Conservation (phyloP, 352 stramenopile species). For the Globisporangium sylvaticum region DNA sequence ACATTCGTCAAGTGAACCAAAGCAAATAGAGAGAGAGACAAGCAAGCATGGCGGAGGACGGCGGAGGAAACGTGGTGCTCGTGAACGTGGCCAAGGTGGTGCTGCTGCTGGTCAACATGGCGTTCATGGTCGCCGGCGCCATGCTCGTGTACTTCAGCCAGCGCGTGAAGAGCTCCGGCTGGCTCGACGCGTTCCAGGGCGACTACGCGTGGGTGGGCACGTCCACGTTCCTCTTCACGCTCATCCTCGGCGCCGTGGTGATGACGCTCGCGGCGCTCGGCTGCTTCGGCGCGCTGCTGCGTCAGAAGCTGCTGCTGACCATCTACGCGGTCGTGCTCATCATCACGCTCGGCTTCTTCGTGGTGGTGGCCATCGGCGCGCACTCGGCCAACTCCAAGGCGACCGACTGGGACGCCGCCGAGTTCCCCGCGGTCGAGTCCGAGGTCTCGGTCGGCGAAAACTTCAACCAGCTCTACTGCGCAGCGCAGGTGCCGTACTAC, state of each 20-base stretch:
- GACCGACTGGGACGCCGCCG: slow-evolving; percentile 30
- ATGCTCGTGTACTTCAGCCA: slow-evolving; percentile 84
- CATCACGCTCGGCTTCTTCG: slow-evolving; percentile 55
- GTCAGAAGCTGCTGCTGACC: slow-evolving; percentile 62
- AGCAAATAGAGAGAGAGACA: background rate
- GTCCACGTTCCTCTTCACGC: slow-evolving; percentile 59
- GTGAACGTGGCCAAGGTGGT: slow-evolving; percentile 77
- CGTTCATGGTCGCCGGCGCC: slow-evolving; percentile 69
- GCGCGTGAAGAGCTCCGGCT: slow-evolving; percentile 56
- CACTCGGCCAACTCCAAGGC: slow-evolving; percentile 55
- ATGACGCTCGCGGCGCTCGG: slow-evolving; percentile 60
- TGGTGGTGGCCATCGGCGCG: slow-evolving; percentile 57
- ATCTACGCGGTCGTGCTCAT: slow-evolving; percentile 69
- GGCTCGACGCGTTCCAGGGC: slow-evolving; percentile 67
- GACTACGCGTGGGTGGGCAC: slow-evolving; percentile 65
- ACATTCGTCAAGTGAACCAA: background rate
- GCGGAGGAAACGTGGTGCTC: slow-evolving; percentile 33
- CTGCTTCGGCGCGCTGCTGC: slow-evolving; percentile 66
- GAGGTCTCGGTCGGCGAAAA: slow-evolving; percentile 56
- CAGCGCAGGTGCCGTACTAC: slow-evolving; percentile 77
- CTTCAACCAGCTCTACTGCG: slow-evolving; percentile 83
- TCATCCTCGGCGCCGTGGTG: slow-evolving; percentile 66
- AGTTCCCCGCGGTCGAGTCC: slow-evolving; percentile 42
- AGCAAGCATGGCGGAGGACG: slow-evolving; percentile 4
- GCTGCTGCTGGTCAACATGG: slow-evolving; percentile 82